Conservation (phyloP, 2,329 filamentous ascomycete genomes). For the Aureobasidium sp. region DNA sequence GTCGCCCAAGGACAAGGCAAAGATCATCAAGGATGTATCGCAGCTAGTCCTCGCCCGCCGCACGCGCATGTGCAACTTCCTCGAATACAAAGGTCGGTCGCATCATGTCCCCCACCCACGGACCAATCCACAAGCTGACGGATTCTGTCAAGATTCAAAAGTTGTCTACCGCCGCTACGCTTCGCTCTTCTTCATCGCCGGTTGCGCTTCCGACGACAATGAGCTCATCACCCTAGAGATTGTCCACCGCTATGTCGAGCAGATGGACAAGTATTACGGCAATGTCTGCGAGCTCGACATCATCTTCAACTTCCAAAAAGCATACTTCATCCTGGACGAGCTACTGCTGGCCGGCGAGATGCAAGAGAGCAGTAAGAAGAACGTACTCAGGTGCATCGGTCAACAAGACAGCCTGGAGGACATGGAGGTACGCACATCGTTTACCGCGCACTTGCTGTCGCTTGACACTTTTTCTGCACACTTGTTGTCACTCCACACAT, state of each 20-base stretch:
- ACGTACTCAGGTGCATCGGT: slow-evolving; percentile 88
- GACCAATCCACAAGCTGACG: slow-evolving; percentile 17
- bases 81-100: slow-evolving; percentile 87
- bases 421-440: slow-evolving; percentile 74
- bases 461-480: not conserved
- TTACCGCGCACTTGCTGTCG: not conserved
- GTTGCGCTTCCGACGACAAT: slow-evolving; percentile 94
- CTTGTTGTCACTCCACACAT: not conserved
- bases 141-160: slow-evolving; percentile 68
- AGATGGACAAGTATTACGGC: slow-evolving; percentile 99
- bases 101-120: slow-evolving; percentile 19
- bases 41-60: slow-evolving; percentile 92
- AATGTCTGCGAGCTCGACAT: slow-evolving; percentile 99
- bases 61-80: slow-evolving; percentile 99
- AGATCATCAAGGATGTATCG: slow-evolving; percentile 99
- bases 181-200: slow-evolving; percentile 98
- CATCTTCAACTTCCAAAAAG: slow-evolving; percentile 99
- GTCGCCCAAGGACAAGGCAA: slow-evolving; percentile 96
- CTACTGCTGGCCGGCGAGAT: slow-evolving; percentile 90
- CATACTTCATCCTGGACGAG: slow-evolving; percentile 98
- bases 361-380: slow-evolving; percentile 99
- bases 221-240: slow-evolving; percentile 97
- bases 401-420: slow-evolving; percentile 97
- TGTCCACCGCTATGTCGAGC: slow-evolving; percentile 97
- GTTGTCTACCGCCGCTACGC: slow-evolving; percentile 98